phyloP scores from a whole-genome alignment of 257 asterid species.

The Linaria vulgaris region DNA sequence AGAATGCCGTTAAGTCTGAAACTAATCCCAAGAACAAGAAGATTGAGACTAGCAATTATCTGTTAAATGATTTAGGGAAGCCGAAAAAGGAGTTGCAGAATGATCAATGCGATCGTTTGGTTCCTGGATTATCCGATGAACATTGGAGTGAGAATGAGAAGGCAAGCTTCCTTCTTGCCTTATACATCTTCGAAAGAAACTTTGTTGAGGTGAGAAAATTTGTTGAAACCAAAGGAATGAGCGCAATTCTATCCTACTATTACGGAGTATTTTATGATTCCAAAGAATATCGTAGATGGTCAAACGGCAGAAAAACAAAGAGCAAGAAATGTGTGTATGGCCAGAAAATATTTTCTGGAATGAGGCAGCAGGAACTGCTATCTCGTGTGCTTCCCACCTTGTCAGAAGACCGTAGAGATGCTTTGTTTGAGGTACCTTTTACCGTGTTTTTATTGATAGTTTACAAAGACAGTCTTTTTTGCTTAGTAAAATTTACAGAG shows the following conservation, averaged over 20 bases:
- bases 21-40: constrained; percentile 26
- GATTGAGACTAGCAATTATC: not conserved
- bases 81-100: too few relatives aligned
- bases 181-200: constrained; percentile 66
- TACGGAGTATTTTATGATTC: constrained; percentile 63
- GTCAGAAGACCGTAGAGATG: constrained; percentile 47
- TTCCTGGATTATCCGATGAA: constrained; percentile 45
- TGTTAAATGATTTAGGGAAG: too few relatives aligned
- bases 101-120: constrained; percentile 18
- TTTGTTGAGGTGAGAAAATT: constrained; percentile 54
- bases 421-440: constrained; percentile 53
- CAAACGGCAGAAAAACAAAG: constrained; percentile 48
- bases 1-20: constrained; percentile 6
- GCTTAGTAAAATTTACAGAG: too few relatives aligned
- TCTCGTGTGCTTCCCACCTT: constrained; percentile 47
- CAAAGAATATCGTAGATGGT: constrained; percentile 58
- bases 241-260: constrained; percentile 52
- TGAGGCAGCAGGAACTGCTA: constrained; percentile 66
- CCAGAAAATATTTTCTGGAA: constrained; percentile 62
- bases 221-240: constrained; percentile 47
- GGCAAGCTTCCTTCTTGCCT: constrained; percentile 51
- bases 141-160: constrained; percentile 57
- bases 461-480: too few relatives aligned
- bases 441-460: not conserved
- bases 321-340: constrained; percentile 56